Evolutionary conservation across 371 early-diverging fungal genomes (phyloP).

Genomic region (Saksenaea vasiformis): DNA sequence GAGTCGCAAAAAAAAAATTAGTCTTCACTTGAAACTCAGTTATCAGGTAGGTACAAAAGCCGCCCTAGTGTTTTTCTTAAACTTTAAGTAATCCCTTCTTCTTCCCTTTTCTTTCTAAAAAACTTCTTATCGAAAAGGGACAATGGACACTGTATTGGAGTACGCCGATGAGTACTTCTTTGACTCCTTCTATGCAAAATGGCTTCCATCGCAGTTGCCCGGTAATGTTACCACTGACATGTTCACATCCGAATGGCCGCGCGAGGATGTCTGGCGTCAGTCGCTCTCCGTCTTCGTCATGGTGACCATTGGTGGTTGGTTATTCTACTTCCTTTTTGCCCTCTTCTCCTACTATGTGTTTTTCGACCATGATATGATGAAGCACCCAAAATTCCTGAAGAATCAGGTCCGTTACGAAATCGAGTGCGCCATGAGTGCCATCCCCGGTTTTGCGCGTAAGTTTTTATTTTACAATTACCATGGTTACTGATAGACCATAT

Average conservation of each 20-base stretch:
- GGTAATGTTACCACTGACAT: slow-evolving; percentile 19
- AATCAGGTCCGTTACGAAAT: slow-evolving; percentile 91
- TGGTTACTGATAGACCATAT: background rate
- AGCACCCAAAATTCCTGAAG: slow-evolving; percentile 90
- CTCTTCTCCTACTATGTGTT: slow-evolving; percentile 75
- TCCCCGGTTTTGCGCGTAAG: slow-evolving; percentile 75
- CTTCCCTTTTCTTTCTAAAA: background rate
- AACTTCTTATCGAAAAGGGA: slow-evolving; percentile 1
- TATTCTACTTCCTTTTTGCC: slow-evolving; percentile 82
- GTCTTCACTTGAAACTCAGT: background rate
- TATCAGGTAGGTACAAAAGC: slow-evolving; percentile 1
- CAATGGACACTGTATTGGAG: slow-evolving; percentile 77
- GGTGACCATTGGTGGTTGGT: slow-evolving; percentile 69
- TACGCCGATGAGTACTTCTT: slow-evolving; percentile 61
- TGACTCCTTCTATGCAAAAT: slow-evolving; percentile 55
- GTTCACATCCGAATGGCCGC: slow-evolving; percentile 39
- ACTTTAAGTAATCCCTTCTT: background rate
- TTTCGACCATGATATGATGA: slow-evolving; percentile 86
- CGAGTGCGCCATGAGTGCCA: slow-evolving; percentile 70
- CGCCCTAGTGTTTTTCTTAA: background rate
- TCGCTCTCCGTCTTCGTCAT: slow-evolving; percentile 67
- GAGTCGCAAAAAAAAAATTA: background rate
- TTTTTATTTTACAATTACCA: background rate
- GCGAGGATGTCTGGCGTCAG: slow-evolving; percentile 73
- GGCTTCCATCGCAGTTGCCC: slow-evolving; percentile 37